These are phyloP conservation scores for Umbelopsis sp. DNA, from an alignment of 192 early-diverging fungal species.

Conservation along the genomic window DNA sequence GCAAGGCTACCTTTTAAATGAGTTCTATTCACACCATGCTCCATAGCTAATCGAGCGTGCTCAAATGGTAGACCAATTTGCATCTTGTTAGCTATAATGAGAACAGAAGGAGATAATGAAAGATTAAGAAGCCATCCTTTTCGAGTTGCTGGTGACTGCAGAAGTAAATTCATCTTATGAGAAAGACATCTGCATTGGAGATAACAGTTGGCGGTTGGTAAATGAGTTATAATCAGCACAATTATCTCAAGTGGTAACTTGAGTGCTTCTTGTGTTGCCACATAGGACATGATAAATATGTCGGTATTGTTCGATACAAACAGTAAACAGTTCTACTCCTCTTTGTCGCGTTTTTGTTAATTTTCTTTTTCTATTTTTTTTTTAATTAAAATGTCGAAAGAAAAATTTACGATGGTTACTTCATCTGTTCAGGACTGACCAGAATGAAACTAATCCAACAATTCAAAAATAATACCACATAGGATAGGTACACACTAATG, in stretches of 20 bases:
- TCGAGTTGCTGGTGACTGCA: background rate
- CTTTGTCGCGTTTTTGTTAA: too few relatives aligned
- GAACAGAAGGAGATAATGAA: background rate
- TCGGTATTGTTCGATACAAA: too few relatives aligned
- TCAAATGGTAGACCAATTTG: background rate
- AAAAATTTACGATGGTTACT: background rate
- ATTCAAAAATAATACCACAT: too few relatives aligned
- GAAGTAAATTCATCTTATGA: background rate
- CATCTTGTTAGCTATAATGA: background rate
- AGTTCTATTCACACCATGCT: background rate
- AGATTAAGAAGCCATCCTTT: background rate
- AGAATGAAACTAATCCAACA: too few relatives aligned
- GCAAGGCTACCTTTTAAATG: background rate
- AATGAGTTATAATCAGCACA: background rate
- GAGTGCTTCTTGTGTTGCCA: too few relatives aligned
- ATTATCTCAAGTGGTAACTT: background rate
- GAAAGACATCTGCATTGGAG: background rate
- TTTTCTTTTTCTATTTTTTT: background rate
- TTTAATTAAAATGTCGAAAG: background rate
- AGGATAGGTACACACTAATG: too few relatives aligned
- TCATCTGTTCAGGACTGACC: too few relatives aligned
- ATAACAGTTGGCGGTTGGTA: background rate
- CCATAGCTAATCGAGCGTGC: constrained; percentile 2
- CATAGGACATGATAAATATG: background rate
- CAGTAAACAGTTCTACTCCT: too few relatives aligned